phyloP scores from a whole-genome alignment of 306 rosid species.

The Argentina anserina region DNA sequence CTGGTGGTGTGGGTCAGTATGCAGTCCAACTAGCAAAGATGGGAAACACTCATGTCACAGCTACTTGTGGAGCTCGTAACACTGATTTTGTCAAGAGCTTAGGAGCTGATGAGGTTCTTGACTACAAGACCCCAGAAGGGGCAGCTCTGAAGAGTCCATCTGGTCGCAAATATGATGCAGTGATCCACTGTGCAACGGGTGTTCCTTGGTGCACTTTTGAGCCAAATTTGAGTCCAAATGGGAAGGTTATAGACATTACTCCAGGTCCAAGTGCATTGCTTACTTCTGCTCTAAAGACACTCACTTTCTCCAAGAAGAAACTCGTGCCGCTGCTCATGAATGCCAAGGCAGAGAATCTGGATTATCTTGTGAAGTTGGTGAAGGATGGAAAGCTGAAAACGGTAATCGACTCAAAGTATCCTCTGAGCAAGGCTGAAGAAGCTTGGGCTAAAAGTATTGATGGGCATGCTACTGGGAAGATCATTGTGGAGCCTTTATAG shows the following conservation, averaged over 20 bases:
- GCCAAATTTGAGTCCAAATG: conserved; percentile 51
- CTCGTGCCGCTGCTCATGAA: conserved; percentile 47
- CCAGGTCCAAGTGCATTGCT: conserved; percentile 32
- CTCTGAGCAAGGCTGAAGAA: conserved; percentile 52
- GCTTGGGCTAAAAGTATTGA: conserved; percentile 74
- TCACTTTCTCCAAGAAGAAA: conserved; percentile 67
- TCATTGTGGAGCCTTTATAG: conserved; percentile 42
- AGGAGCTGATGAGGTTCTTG: conserved; percentile 81
- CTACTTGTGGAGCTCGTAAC: conserved; percentile 87
- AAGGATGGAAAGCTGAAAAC: conserved; percentile 74
- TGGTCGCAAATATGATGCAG: conserved; percentile 58
- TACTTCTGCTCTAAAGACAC: conserved; percentile 45
- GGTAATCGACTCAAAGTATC: conserved; percentile 56
- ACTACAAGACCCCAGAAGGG: conserved; percentile 74
- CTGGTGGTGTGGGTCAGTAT: conserved; percentile 83
- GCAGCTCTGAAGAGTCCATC: conserved; percentile 66
- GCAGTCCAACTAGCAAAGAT: conserved; percentile 84
- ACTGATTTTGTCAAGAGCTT: conserved; percentile 51
- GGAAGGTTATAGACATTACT: conserved; percentile 63
- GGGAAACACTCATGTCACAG: conserved; percentile 72
- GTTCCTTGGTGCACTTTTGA: conserved; percentile 72
- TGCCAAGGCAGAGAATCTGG: conserved; percentile 47
- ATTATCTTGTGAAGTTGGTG: conserved; percentile 53
- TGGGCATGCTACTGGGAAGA: conserved; percentile 90
- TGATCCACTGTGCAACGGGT: conserved; percentile 53